Percentiles rank a stretch among this genome's conserved stretches.
These are phyloP conservation scores for Sclerotinia nivalis DNA, from an alignment of 2,329 filamentous ascomycete genomes.

Conservation along the genomic window DNA sequence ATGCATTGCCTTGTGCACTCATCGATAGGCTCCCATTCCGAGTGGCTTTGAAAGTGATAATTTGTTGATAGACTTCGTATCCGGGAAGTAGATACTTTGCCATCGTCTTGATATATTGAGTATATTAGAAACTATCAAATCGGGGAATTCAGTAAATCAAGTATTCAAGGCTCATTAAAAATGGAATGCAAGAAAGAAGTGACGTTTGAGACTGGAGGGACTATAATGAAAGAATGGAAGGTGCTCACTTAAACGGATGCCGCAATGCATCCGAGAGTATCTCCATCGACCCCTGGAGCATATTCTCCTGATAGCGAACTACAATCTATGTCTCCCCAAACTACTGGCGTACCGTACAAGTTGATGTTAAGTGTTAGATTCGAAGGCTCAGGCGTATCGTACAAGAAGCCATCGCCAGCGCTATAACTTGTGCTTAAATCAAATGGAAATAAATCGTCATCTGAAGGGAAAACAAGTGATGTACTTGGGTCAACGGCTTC, in stretches of 20 bases:
- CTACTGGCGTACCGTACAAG: neutral
- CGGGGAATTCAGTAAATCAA: no score
- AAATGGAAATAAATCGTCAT: neutral
- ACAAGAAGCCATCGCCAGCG: neutral
- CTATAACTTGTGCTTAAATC: neutral
- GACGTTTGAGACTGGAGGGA: no score
- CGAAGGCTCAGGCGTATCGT: neutral
- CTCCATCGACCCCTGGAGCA: neutral
- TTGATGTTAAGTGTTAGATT: neutral
- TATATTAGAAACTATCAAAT: neutral
- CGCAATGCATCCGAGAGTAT: neutral
- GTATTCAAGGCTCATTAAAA: no score
- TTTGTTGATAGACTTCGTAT: neutral
- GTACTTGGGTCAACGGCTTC: neutral
- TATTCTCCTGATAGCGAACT: neutral
- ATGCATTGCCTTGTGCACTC: neutral
- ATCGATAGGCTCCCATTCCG: neutral
- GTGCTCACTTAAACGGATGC: neutral
- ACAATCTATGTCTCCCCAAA: neutral
- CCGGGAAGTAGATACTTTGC: neutral
- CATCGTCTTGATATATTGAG: neutral
- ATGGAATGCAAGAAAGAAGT: no score
- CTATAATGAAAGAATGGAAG: neutral
- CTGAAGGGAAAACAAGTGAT: neutral
- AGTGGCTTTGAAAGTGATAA: neutral